phyloP scores from a whole-genome alignment of 768 basidiomycete genomes.

The Tylopilus rubrobrunneus region DNA sequence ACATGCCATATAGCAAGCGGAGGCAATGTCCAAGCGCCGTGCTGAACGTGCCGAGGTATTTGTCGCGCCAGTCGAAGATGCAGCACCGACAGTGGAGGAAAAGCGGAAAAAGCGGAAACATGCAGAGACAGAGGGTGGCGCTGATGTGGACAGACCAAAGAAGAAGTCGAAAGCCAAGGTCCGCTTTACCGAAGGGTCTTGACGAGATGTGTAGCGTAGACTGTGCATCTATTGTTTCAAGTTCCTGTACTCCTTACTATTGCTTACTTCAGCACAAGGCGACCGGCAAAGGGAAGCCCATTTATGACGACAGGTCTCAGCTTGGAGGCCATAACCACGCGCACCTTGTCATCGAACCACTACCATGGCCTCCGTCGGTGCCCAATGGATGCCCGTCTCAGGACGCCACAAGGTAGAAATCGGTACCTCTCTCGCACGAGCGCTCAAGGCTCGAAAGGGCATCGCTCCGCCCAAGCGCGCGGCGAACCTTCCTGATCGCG shows the following conservation, averaged over 20 bases:
- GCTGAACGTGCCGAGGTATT: slow-evolving; percentile 86
- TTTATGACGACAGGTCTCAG: slow-evolving; percentile 12
- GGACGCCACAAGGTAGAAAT: slow-evolving; percentile 59
- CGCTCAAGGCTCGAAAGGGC: slow-evolving; percentile 66
- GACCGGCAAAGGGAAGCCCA: slow-evolving; percentile 10
- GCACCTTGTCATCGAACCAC: slow-evolving; percentile 23
- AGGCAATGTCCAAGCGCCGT: slow-evolving; percentile 62
- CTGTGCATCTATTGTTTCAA: too few species aligned
- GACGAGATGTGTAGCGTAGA: too few species aligned
- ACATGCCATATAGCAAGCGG: slow-evolving; percentile 61
- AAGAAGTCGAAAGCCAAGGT: slow-evolving; percentile 32
- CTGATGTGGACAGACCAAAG: slow-evolving; percentile 38
- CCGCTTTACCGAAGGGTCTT: slow-evolving; percentile 10
- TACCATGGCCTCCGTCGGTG: slow-evolving; percentile 43
- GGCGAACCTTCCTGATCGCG: slow-evolving; percentile 51
- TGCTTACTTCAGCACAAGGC: slow-evolving; percentile 28
- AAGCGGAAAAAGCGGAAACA: slow-evolving; percentile 57
- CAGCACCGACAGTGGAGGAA: slow-evolving; percentile 72
- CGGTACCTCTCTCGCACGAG: slow-evolving; percentile 58
- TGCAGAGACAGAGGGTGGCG: slow-evolving; percentile 38
- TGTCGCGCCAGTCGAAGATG: slow-evolving; percentile 79
- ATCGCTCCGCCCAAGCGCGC: slow-evolving; percentile 38
- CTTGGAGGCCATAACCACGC: slow-evolving; percentile 8
- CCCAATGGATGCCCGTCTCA: slow-evolving; percentile 54
- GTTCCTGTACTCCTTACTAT: neutral